Evolutionary conservation across 2,329 filamentous ascomycete species (phyloP).

Genomic region (Blastomyces gilchristii): DNA sequence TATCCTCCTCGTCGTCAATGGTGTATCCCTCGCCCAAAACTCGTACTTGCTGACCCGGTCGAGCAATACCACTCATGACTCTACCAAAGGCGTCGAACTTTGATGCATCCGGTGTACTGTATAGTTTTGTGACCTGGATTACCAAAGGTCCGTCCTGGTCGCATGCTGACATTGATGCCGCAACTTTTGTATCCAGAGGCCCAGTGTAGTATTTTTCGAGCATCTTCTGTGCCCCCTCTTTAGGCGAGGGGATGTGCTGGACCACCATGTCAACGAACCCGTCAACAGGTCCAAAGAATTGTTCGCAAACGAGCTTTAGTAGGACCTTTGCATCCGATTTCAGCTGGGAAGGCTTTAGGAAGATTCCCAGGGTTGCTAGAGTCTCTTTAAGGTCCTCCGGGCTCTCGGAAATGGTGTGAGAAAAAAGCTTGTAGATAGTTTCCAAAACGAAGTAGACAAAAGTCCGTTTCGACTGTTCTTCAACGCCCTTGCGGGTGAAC

Average conservation of each 20-base stretch:
- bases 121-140: constrained; percentile 87
- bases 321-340: constrained; percentile 82
- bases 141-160: constrained; percentile 83
- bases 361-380: constrained; percentile 67
- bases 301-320: constrained; percentile 78
- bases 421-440: constrained; percentile 95
- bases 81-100: constrained; percentile 82
- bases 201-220: constrained; percentile 88
- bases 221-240: constrained; percentile 63
- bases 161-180: constrained; percentile 67
- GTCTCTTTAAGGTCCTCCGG: constrained; percentile 74
- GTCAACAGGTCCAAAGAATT: constrained; percentile 83
- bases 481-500: constrained; percentile 78
- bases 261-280: constrained; percentile 96
- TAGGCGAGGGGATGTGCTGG: constrained; percentile 77
- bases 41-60: constrained; percentile 69
- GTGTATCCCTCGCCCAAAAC: constrained; percentile 94
- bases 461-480: constrained; percentile 68
- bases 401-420: constrained; percentile 84
- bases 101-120: constrained; percentile 82
- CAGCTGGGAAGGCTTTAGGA: constrained; percentile 83
- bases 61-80: constrained; percentile 83
- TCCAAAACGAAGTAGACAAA: constrained; percentile 94
- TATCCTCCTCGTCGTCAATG: constrained; percentile 94
- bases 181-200: constrained; percentile 70